A percentile compares a stretch with the other conserved stretches of the same genome.
phyloP scores from a whole-genome alignment of 176 grass and related monocot genomes.

The Avena insularis region DNA sequence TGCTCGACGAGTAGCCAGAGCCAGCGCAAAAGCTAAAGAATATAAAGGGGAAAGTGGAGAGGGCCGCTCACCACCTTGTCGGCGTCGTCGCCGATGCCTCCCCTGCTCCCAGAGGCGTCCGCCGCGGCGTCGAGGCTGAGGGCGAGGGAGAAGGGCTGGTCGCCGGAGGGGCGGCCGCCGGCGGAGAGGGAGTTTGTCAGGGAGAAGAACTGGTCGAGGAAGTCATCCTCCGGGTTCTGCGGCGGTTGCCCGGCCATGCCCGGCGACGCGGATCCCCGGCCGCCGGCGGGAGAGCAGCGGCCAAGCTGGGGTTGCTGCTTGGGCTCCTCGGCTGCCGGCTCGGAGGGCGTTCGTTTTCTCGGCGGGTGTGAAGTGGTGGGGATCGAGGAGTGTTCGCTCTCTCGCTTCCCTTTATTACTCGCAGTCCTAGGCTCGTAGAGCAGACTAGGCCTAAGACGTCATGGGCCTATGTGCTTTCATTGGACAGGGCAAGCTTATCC shows the following conservation, averaged over 20 bases:
- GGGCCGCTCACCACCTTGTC: constrained; percentile 60
- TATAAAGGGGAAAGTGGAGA: constrained; percentile 44
- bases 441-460: not conserved
- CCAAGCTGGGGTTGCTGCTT: constrained; percentile 4
- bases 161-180: constrained; percentile 48
- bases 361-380: constrained; percentile 37
- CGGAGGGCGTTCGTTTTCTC: constrained; percentile 10
- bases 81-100: constrained; percentile 58
- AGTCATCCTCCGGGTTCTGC: constrained; percentile 77
- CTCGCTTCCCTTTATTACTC: constrained; percentile 35
- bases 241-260: constrained; percentile 69
- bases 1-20: not conserved
- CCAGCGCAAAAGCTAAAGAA: constrained; percentile 37
- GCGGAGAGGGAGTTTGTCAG: constrained; percentile 50
- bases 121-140: constrained; percentile 80
- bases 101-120: constrained; percentile 58
- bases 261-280: not conserved
- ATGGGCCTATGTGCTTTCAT: not conserved
- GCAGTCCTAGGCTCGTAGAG: not conserved
- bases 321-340: constrained; percentile 16
- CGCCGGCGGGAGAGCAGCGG: not conserved
- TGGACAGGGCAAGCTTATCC: not conserved
- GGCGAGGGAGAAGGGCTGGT: constrained; percentile 72
- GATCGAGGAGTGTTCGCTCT: constrained; percentile 13
- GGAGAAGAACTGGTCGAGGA: constrained; percentile 94